phyloP scores from a whole-genome alignment of 2,329 filamentous ascomycete species.

The Cercospora sp. region DNA sequence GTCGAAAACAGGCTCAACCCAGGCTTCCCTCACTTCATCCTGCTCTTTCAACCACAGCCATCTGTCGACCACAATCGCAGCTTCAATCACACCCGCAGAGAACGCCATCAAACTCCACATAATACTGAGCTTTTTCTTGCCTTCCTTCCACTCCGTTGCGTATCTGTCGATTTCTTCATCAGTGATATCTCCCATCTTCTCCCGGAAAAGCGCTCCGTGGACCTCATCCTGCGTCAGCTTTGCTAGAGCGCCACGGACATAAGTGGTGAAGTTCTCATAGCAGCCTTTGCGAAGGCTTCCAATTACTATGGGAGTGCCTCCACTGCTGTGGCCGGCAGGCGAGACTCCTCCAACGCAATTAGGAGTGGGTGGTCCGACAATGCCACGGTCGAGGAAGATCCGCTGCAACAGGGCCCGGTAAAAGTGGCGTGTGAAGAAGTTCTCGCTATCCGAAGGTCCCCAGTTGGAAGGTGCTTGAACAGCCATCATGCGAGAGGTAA shows the following conservation, averaged over 20 bases:
- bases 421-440: constrained; percentile 90
- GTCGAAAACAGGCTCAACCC: constrained; percentile 94
- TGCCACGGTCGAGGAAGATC: constrained; percentile 82
- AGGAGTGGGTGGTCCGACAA: constrained; percentile 61
- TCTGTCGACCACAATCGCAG: constrained; percentile 83
- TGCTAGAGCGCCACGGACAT: constrained; percentile 75
- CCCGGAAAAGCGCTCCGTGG: constrained; percentile 60
- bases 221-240: constrained; percentile 69
- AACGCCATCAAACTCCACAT: constrained; percentile 97
- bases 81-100: constrained; percentile 84
- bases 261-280: constrained; percentile 72
- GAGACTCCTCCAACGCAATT: constrained; percentile 34
- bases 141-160: constrained; percentile 61
- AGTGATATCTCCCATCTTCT: constrained; percentile 67
- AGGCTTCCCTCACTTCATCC: constrained; percentile 67
- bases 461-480: constrained; percentile 95
- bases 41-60: constrained; percentile 87
- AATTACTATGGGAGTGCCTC: constrained; percentile 75
- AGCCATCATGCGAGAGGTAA: constrained; percentile 97
- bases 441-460: constrained; percentile 75
- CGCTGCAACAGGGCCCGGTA: constrained; percentile 87
- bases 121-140: constrained; percentile 79
- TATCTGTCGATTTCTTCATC: constrained; percentile 76
- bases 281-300: constrained; percentile 79
- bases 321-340: constrained; percentile 41